Evolutionary conservation across 257 asterid genomes (phyloP).

Genomic region (Linderniella brevidens): DNA sequence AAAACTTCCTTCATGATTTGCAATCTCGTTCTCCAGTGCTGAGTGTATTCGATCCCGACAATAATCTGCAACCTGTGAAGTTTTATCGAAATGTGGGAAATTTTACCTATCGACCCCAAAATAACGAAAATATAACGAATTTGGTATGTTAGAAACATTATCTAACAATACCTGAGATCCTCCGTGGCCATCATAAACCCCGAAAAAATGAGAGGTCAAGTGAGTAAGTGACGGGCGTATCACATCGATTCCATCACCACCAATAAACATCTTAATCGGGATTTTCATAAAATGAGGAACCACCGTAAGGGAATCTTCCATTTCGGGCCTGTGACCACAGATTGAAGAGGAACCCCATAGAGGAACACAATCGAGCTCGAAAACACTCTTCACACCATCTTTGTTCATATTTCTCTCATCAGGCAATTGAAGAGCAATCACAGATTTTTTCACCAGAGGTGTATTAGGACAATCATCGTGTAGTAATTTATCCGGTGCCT

Average conservation of each 20-base stretch:
- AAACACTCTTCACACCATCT: conserved; percentile 42
- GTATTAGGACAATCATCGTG: conserved; percentile 7
- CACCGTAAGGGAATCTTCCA: conserved; percentile 61
- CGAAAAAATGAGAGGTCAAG: conserved; percentile 67
- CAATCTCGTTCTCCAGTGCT: conserved; percentile 52
- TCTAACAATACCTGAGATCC: conserved; percentile 56
- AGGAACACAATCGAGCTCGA: conserved; percentile 64
- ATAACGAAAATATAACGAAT: no score
- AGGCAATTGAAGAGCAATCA: conserved; percentile 30
- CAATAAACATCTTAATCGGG: conserved; percentile 62
- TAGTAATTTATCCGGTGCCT: conserved; percentile 9
- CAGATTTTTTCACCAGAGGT: no score
- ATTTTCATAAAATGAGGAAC: conserved; percentile 60
- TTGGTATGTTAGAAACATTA: background rate
- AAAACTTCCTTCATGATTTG: conserved; percentile 13
- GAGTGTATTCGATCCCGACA: conserved; percentile 56
- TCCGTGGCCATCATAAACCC: conserved; percentile 91
- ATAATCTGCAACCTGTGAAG: conserved; percentile 55
- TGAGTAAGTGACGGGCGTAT: conserved; percentile 45
- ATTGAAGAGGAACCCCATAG: conserved; percentile 77
- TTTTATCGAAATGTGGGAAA: no score
- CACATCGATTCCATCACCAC: conserved; percentile 19
- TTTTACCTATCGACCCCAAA: no score
- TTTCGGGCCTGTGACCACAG: conserved; percentile 67
- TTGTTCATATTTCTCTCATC: conserved; percentile 30